Percentiles rank a stretch among this genome's conserved stretches.
Conservation (phyloP, 345 rosid genomes). For the Eutrema heterophyllum region DNA sequence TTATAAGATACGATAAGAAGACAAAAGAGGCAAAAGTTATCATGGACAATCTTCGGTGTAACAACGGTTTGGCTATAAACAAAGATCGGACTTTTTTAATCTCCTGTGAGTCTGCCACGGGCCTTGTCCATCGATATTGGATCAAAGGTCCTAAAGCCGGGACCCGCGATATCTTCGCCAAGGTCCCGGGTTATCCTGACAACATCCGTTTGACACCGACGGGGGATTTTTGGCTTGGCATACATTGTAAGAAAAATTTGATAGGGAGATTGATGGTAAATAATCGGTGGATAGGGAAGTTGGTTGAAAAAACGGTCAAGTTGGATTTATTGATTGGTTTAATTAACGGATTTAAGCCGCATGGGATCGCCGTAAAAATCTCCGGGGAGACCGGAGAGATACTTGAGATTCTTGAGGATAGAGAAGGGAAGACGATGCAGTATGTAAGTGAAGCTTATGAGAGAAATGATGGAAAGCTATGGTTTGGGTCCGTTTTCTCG, state of each 20-base stretch:
- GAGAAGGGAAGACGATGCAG: too few relatives aligned
- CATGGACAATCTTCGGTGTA: constrained; percentile 35
- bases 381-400: too few relatives aligned
- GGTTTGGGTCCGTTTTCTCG: constrained; percentile 36
- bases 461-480: constrained; percentile 42
- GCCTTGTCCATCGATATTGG: constrained; percentile 38
- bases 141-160: constrained; percentile 39
- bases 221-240: constrained; percentile 22
- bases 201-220: constrained; percentile 14
- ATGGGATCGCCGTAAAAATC: too few relatives aligned
- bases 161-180: constrained; percentile 15
- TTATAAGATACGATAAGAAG: constrained; percentile 14
- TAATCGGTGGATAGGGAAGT: constrained; percentile 34
- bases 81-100: constrained; percentile 49
- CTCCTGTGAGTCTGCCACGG: constrained; percentile 37
- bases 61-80: constrained; percentile 66
- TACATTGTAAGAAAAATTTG: not conserved
- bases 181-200: constrained; percentile 13
- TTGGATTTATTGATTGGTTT: too few relatives aligned
- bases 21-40: constrained; percentile 20
- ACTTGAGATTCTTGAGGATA: too few relatives aligned
- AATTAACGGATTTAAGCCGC: too few relatives aligned
- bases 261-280: constrained; percentile 26
- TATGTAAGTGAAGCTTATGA: too few relatives aligned
- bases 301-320: too few relatives aligned